Conservation (phyloP, 768 basidiomycete genomes). For the Leccinum rimulosum region DNA sequence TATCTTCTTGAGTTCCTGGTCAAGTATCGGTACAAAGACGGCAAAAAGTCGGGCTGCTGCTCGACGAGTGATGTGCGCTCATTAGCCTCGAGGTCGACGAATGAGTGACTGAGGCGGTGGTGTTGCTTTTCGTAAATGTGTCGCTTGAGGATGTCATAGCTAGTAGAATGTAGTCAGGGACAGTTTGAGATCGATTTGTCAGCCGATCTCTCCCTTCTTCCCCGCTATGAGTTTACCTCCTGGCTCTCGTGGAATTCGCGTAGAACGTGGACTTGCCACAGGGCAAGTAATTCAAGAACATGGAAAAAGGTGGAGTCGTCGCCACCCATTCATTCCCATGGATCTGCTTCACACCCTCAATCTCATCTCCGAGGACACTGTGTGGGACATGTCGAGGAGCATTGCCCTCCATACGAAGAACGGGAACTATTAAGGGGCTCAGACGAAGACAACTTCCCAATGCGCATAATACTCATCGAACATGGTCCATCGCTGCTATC, state of each 20-base stretch:
- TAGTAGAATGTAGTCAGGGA: constrained; percentile 36
- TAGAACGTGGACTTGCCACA: too few relatives aligned
- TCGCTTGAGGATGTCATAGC: constrained; percentile 85
- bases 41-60: background rate
- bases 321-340: too few relatives aligned
- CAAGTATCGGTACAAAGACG: background rate
- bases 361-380: too few relatives aligned
- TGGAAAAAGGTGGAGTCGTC: too few relatives aligned
- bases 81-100: background rate
- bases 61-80: background rate
- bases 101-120: constrained; percentile 8
- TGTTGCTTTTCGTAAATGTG: constrained; percentile 84
- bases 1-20: background rate
- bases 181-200: too few relatives aligned
- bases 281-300: too few relatives aligned
- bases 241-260: too few relatives aligned
- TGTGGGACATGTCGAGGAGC: background rate
- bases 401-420: background rate
- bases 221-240: too few relatives aligned
- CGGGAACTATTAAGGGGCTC: background rate
- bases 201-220: too few relatives aligned
- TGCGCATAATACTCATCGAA: background rate
- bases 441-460: background rate
- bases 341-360: too few relatives aligned
- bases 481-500: background rate